phyloP scores from a whole-genome alignment of 78 protist species.

The Creolimax fragrantissima region DNA sequence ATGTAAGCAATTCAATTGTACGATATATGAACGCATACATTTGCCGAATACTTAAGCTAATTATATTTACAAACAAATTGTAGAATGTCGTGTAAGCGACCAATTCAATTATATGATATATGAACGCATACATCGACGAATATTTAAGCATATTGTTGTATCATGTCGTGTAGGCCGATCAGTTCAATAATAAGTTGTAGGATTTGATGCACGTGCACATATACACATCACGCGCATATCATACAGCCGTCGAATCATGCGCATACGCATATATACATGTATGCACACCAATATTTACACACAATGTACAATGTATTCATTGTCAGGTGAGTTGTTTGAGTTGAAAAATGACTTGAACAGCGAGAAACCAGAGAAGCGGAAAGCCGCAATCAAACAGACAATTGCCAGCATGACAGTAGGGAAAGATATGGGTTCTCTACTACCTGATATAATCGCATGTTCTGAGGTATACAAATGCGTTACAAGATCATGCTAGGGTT shows the following conservation, averaged over 20 bases:
- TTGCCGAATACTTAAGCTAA: not conserved
- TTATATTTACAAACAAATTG: too few species aligned
- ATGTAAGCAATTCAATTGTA: not conserved
- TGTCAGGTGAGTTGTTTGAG: slow-evolving; percentile 33
- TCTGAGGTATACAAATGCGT: not conserved
- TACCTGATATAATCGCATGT: not conserved
- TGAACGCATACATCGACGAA: too few species aligned
- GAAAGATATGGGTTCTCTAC: slow-evolving; percentile 76
- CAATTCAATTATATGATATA: not conserved
- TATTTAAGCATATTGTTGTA: too few species aligned
- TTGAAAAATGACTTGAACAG: slow-evolving; percentile 25
- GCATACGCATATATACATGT: not conserved
- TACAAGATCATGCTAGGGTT: not conserved
- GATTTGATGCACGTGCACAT: too few species aligned
- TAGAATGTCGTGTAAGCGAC: too few species aligned
- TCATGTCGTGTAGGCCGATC: too few species aligned
- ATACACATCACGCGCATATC: too few species aligned
- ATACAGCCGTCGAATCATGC: too few species aligned
- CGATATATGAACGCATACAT: not conserved
- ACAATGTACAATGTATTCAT: not conserved
- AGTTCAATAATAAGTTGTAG: too few species aligned
- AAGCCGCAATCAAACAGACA: slow-evolving; percentile 94
- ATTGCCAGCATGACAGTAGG: slow-evolving; percentile 99
- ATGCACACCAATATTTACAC: not conserved
- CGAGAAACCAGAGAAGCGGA: slow-evolving; percentile 41